A percentile compares a stretch with the other conserved stretches of the same genome.
Evolutionary conservation across 768 basidiomycete genomes (phyloP).

Genomic region (Lenzites betulinus): DNA sequence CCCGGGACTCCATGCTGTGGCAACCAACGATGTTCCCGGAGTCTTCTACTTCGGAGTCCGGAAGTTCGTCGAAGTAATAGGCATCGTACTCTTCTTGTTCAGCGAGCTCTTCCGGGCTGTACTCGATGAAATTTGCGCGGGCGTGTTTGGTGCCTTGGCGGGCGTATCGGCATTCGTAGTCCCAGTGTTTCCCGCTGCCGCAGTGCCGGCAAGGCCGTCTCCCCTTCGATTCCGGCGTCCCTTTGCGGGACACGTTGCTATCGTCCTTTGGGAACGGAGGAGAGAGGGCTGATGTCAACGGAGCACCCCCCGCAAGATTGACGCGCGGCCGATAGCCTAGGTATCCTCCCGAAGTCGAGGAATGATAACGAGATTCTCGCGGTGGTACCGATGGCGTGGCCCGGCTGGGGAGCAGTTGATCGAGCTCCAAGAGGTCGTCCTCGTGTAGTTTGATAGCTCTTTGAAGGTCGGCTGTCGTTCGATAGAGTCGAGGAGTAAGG

Average conservation of each 20-base stretch:
- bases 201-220: slow-evolving; percentile 35
- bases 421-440: slow-evolving; percentile 10
- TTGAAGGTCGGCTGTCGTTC: slow-evolving; percentile 18
- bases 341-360: background rate
- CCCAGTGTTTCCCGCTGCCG: slow-evolving; percentile 37
- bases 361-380: background rate
- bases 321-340: background rate
- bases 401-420: background rate
- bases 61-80: slow-evolving; percentile 20
- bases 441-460: slow-evolving; percentile 26
- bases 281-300: background rate
- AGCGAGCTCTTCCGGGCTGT: slow-evolving; percentile 25
- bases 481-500: slow-evolving; percentile 10
- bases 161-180: slow-evolving; percentile 32
- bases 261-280: slow-evolving; percentile 22
- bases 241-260: background rate
- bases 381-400: background rate
- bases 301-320: background rate
- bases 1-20: slow-evolving; percentile 11
- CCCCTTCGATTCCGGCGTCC: slow-evolving; percentile 25
- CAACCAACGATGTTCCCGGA: slow-evolving; percentile 26
- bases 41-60: slow-evolving; percentile 11
- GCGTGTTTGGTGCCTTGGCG: slow-evolving; percentile 21
- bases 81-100: slow-evolving; percentile 35
- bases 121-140: slow-evolving; percentile 8